Percentiles rank a stretch among this genome's conserved stretches.
Evolutionary conservation across 2,329 filamentous ascomycete species (phyloP).

Genomic region (Colletotrichum phormii): DNA sequence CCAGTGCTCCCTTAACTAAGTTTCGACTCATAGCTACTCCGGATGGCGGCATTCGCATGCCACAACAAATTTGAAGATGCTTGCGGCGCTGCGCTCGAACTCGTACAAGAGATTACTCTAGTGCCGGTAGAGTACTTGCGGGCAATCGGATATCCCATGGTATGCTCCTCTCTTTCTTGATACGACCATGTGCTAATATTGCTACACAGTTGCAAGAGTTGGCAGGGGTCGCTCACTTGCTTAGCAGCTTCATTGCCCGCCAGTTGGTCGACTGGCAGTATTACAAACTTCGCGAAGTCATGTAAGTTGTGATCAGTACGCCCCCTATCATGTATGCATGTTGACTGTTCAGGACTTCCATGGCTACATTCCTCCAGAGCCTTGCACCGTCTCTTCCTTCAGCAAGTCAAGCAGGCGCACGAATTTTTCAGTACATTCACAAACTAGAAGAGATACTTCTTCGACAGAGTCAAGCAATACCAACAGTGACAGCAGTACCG

Average conservation of each 20-base stretch:
- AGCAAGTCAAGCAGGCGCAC: conserved; percentile 31
- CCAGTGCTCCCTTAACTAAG: neutral
- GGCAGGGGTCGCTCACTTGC: conserved; percentile 35
- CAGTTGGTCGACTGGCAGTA: conserved; percentile 31
- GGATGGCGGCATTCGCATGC: conserved; percentile 36
- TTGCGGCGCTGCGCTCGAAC: conserved; percentile 28
- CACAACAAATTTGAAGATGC: conserved; percentile 36
- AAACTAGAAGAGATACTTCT: conserved; percentile 34
- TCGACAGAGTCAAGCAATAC: conserved; percentile 2
- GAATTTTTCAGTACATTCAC: conserved; percentile 33
- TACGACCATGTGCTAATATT: neutral
- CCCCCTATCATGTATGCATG: neutral
- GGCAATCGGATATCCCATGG: conserved; percentile 37
- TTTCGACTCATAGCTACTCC: conserved; percentile 18
- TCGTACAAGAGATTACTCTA: conserved; percentile 34
- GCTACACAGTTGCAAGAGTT: conserved; percentile 34
- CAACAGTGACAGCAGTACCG: neutral
- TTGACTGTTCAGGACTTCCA: conserved; percentile 10
- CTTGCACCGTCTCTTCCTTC: conserved; percentile 32
- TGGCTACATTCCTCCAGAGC: conserved; percentile 36
- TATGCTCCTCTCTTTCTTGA: neutral
- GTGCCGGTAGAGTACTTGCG: conserved; percentile 35
- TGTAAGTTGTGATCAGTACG: conserved; percentile 1
- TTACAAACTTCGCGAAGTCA: conserved; percentile 33
- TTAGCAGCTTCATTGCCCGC: conserved; percentile 37